A percentile compares a stretch with the other conserved stretches of the same genome.
Evolutionary conservation across 805 yeast genomes (phyloP).

Genomic region (Yueomyces sinensis): DNA sequence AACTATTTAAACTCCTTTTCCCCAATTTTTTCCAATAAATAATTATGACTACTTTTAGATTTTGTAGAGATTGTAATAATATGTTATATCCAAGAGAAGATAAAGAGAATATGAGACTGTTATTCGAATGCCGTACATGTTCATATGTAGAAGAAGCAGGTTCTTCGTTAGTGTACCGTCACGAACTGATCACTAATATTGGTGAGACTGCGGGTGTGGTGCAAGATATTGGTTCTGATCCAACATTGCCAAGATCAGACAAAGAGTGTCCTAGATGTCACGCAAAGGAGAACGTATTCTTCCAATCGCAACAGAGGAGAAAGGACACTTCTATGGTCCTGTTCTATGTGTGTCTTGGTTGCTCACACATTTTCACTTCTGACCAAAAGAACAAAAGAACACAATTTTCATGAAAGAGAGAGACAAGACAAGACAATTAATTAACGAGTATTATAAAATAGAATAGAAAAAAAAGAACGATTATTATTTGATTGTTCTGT

Average conservation of each 20-base stretch:
- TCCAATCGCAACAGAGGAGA: conserved; percentile 90
- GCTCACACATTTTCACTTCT: conserved; percentile 52
- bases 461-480: no score
- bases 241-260: conserved; percentile 94
- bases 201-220: conserved; percentile 96
- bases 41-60: conserved; percentile 83
- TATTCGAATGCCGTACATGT: conserved; percentile 92
- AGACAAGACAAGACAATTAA: no score
- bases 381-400: conserved; percentile 26
- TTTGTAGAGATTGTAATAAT: conserved; percentile 92
- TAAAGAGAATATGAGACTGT: conserved; percentile 50
- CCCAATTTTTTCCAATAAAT: no score
- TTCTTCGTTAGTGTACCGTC: conserved; percentile 76
- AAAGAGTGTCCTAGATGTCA: conserved; percentile 86
- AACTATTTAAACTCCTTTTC: no score
- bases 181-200: conserved; percentile 81
- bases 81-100: conserved; percentile 98
- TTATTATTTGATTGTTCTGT: no score
- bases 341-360: conserved; percentile 81
- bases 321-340: conserved; percentile 92
- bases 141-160: conserved; percentile 86
- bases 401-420: conserved; percentile 12
- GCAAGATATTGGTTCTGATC: conserved; percentile 89
- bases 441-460: no score
- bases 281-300: conserved; percentile 84